Conservation (phyloP, 257 asterid genomes). For the Solanum boliviense region DNA sequence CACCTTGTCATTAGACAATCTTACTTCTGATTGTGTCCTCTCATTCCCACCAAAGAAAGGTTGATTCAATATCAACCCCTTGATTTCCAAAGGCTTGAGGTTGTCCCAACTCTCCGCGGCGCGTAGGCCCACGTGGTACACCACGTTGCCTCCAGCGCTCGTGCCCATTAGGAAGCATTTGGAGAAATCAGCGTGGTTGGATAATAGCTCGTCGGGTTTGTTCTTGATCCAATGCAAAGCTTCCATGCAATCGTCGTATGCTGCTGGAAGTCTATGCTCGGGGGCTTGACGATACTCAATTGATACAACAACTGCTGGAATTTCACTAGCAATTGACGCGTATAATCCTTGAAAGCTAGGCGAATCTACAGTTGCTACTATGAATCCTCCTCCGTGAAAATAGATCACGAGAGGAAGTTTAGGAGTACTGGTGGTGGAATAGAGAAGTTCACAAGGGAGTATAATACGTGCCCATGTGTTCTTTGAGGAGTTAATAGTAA, state of each 20-base stretch:
- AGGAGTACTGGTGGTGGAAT: neutral
- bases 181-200: slow-evolving; percentile 7
- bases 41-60: neutral
- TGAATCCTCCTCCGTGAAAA: slow-evolving; percentile 24
- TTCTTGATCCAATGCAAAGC: slow-evolving; percentile 11
- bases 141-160: slow-evolving; percentile 17
- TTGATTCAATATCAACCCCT: neutral
- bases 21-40: neutral
- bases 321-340: neutral
- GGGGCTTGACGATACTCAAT: slow-evolving; percentile 21
- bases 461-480: slow-evolving; percentile 7
- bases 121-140: slow-evolving; percentile 1
- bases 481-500: slow-evolving; percentile 7
- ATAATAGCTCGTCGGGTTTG: slow-evolving; percentile 8
- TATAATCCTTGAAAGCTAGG: slow-evolving; percentile 1
- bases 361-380: neutral
- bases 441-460: neutral
- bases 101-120: neutral
- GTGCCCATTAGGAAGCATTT: slow-evolving; percentile 17
- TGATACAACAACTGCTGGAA: slow-evolving; percentile 5
- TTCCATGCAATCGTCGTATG: slow-evolving; percentile 14
- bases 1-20: neutral
- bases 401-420: slow-evolving; percentile 18
- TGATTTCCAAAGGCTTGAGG: neutral
- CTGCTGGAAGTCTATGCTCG: slow-evolving; percentile 24